phyloP scores from a whole-genome alignment of 805 yeast genomes.

The Ogataea nonfermentans region DNA sequence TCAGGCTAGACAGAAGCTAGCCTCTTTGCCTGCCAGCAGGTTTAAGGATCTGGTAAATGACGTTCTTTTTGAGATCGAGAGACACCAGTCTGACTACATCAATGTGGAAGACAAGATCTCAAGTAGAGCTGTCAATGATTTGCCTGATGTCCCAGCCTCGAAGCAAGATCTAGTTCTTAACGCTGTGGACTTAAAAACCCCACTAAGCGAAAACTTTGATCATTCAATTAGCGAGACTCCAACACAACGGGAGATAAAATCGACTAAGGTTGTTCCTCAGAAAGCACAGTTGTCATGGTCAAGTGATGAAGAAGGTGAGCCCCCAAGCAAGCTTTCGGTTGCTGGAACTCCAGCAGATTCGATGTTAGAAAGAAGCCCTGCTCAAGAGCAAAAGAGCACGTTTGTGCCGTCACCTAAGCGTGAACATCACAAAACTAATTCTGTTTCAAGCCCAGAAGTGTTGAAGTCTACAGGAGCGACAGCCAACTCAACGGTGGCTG shows the following conservation, averaged over 20 bases:
- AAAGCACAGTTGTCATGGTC: conserved; percentile 87
- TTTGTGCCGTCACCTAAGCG: conserved; percentile 2
- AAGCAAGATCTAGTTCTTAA: conserved; percentile 2
- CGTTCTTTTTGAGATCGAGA: conserved; percentile 79
- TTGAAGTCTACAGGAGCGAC: not conserved
- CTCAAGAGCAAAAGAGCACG: not conserved
- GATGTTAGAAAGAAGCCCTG: not conserved
- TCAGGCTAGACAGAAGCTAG: conserved; percentile 89
- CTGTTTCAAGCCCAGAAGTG: conserved; percentile 1
- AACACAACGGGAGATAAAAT: conserved; percentile 40
- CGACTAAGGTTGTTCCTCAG: conserved; percentile 76
- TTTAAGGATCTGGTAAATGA: conserved; percentile 91
- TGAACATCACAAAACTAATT: not conserved
- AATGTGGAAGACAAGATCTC: conserved; percentile 16
- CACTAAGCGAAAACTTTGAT: conserved; percentile 15
- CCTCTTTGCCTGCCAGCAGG: conserved; percentile 75
- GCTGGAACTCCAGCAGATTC: conserved; percentile 13
- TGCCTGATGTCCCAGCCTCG: conserved; percentile 1
- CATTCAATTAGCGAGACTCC: conserved; percentile 25
- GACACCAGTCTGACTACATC: conserved; percentile 35
- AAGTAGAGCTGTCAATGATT: conserved; percentile 14
- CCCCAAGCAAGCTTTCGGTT: conserved; percentile 10
- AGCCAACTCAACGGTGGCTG: not conserved
- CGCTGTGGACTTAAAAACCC: conserved; percentile 16
- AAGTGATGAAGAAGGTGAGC: conserved; percentile 73